These are phyloP conservation scores for Lodderomyces parapsilosis DNA, from an alignment of 1,139 yeast genomes.

Conservation along the genomic window DNA sequence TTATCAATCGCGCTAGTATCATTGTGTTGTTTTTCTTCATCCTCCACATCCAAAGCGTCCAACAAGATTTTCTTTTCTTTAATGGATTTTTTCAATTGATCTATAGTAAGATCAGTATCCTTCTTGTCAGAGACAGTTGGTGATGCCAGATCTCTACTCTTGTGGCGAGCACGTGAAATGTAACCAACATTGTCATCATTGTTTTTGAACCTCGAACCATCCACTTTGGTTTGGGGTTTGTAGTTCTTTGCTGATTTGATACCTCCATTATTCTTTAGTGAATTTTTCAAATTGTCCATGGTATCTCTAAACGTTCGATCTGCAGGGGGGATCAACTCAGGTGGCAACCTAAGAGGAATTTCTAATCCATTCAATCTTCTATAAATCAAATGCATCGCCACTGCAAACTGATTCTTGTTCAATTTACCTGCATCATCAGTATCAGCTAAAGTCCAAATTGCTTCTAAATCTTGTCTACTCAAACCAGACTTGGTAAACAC, in stretches of 20 bases:
- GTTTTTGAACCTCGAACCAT: slow-evolving; percentile 66
- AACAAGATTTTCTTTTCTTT: slow-evolving; percentile 69
- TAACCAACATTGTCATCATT: slow-evolving; percentile 64
- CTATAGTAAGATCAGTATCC: slow-evolving; percentile 36
- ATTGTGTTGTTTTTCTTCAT: slow-evolving; percentile 33
- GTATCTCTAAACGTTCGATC: slow-evolving; percentile 54
- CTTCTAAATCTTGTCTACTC: slow-evolving; percentile 78
- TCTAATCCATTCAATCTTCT: slow-evolving; percentile 72
- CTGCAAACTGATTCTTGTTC: slow-evolving; percentile 76
- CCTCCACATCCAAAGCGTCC: slow-evolving; percentile 72
- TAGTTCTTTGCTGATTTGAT: slow-evolving; percentile 23
- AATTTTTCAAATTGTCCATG: slow-evolving; percentile 40
- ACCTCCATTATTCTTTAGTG: slow-evolving; percentile 40
- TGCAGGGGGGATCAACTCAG: slow-evolving; percentile 79
- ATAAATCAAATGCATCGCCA: slow-evolving; percentile 81
- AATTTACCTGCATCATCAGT: slow-evolving; percentile 68
- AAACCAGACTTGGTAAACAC: slow-evolving; percentile 91
- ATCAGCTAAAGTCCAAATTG: slow-evolving; percentile 85
- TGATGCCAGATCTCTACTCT: slow-evolving; percentile 28
- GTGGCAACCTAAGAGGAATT: slow-evolving; percentile 70
- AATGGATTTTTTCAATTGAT: slow-evolving; percentile 59
- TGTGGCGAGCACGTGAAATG: slow-evolving; percentile 66
- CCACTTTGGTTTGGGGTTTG: slow-evolving; percentile 29
- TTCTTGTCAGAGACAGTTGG: slow-evolving; percentile 17
- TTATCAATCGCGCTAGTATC: slow-evolving; percentile 46